phyloP scores from a whole-genome alignment of 2,329 filamentous ascomycete genomes.

The Whalleya microplaca region DNA sequence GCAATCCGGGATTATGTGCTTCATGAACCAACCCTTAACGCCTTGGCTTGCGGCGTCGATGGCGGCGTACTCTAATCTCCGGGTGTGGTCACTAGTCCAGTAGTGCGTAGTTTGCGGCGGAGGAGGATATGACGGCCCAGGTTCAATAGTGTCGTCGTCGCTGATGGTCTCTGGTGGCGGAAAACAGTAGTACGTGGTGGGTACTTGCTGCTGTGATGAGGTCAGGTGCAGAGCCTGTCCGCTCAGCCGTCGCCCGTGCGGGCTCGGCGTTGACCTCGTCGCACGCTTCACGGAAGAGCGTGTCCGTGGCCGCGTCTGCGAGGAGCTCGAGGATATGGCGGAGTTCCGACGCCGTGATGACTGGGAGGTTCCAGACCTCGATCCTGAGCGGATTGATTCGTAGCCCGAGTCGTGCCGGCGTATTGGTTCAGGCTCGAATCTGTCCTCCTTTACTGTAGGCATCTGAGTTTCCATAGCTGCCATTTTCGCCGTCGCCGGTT shows the following conservation, averaged over 20 bases:
- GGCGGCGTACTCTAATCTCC: slow-evolving; percentile 67
- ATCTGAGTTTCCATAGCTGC: slow-evolving; percentile 13
- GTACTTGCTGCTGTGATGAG: slow-evolving; percentile 34
- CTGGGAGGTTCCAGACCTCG: slow-evolving; percentile 44
- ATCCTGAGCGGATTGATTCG: slow-evolving; percentile 51
- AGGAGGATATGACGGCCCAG: slow-evolving; percentile 40
- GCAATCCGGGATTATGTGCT: slow-evolving; percentile 63
- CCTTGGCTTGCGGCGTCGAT: slow-evolving; percentile 66
- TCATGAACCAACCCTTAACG: slow-evolving; percentile 62
- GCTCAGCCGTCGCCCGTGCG: slow-evolving; percentile 24
- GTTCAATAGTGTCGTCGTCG: slow-evolving; percentile 18
- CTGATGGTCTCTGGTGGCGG: slow-evolving; percentile 46
- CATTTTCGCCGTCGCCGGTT: slow-evolving; percentile 29
- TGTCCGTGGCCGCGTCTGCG: slow-evolving; percentile 40
- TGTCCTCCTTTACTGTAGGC: slow-evolving; percentile 26
- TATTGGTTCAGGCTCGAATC: slow-evolving; percentile 46
- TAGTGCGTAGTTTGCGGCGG: slow-evolving; percentile 66
- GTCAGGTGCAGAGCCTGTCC: slow-evolving; percentile 32
- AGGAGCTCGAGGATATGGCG: slow-evolving; percentile 35
- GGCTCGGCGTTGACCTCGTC: slow-evolving; percentile 40
- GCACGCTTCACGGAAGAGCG: slow-evolving; percentile 48
- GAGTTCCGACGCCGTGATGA: slow-evolving; percentile 36
- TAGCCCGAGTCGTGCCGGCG: slow-evolving; percentile 63
- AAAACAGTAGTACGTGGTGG: slow-evolving; percentile 53
- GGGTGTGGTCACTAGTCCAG: slow-evolving; percentile 67